Base-by-base conservation (phyloP, 2,329 filamentous ascomycete species). In the Penicillium sp. region DNA sequence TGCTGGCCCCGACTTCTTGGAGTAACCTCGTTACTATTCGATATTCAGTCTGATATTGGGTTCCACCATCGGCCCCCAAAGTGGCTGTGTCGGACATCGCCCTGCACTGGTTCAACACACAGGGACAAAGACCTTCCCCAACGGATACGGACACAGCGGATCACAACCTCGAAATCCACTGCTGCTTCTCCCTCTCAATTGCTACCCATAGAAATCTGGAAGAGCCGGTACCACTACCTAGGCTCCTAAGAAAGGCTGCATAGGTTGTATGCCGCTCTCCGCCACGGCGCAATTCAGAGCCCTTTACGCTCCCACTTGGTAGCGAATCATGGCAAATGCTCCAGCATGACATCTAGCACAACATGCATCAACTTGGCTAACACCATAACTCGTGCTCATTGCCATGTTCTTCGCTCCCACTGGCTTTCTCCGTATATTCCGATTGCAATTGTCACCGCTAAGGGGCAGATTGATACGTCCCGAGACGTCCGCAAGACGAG, bases 41-140 rank as follows among this genome's bases (percentile, higher is more conserved):
- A 41, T 29, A 23, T 38, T 19, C 29, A 5, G 11, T 48, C 11
- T 23, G 7, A n/a, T 30, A 7, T 11, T 35, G 45, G 8, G 29
- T 47, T 44, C 52, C 35, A 38, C n/a, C 29, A 57, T n/a, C 38
- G 47, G 45, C 29, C 55, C 44, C 13, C 41, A 48, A 19, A 21
- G 46, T 56, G 44, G 38, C 41, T 52, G n/a, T 55, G 19, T 49
- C 52, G 53, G 41, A 48, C 46, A 56, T 29, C 51, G 31, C 41
- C 48, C 38, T 55, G 35, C 52, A 29, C n/a, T 35, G 30, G 54
- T 49, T 21, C 21, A 51, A 31, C 31, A 15, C 30, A 56, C 26
- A 31, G 15, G 26, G 11, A 15, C 35, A 41, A 13, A 5, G 35
- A 41, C 35, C 35, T 41, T 41, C 35, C 35, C 35, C 35, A 5